Base-by-base conservation (phyloP, 345 rosid species). In the Psidium friedrichsthalianum region DNA sequence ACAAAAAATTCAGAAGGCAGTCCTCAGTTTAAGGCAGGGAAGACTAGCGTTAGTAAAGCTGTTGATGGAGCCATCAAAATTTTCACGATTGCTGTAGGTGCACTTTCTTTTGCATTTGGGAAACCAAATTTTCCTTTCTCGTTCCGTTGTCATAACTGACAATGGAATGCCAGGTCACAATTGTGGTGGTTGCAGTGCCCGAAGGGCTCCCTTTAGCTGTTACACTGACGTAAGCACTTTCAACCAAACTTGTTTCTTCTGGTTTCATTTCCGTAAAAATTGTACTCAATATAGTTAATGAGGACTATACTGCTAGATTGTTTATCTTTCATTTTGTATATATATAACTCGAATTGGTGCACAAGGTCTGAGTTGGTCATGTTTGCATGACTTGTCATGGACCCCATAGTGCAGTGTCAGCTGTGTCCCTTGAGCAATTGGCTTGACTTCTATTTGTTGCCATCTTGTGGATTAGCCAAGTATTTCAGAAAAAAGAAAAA, bases 131-230 rank as follows among this genome's bases (percentile, higher is more conserved):
- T 53, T 51, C 36, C 53, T 18, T 53, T 53, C 84, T 29, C 1
- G 18, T 32, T 53, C 42, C 84, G 29, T 51, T 51, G 57, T 82
- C 22, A 11, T 51, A 53, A 51, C 47, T 36, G 78, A 69, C 47
- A 1, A 40, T 51, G 56, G 84, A 51, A 56, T 82, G 36, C 84
- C 84, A 82, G 84, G 84, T 82, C 27, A 88, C 89, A 0, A 89
- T 89, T 80, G 88, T 89, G 14, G 91, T 85, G 59, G 87, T 91
- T 29, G 90, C 91, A 20, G 87, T 91, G 61, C 91, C 93, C 2
- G 90, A 90, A 85, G 92, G 92, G 36, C 84, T 91, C n/a, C 93
- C 92, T 56, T 86, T 91, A 52, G 93, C 92, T 52, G 91, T 87
- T 47, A 91, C 89, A 21, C 87, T 89, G 22, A 89, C 88, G 61